phyloP scores from a whole-genome alignment of 306 rosid species.

The Vigna unguiculata region DNA sequence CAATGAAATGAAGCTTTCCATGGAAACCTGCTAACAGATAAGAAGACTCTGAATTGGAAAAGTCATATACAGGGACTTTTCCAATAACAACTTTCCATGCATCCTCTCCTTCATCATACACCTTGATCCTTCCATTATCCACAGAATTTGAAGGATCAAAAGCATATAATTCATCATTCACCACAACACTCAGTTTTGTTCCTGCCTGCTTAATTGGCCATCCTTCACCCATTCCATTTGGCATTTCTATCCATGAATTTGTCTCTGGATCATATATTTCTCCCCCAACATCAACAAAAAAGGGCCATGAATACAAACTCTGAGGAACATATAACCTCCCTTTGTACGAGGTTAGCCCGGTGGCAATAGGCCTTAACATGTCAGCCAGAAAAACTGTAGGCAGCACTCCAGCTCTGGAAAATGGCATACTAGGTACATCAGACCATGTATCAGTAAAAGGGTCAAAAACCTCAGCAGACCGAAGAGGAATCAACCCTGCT shows the following conservation, averaged over 20 bases:
- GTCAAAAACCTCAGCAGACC: constrained; percentile 84
- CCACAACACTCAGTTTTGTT: constrained; percentile 74
- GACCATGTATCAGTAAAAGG: constrained; percentile 69
- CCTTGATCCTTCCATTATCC: constrained; percentile 79
- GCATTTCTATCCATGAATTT: constrained; percentile 83
- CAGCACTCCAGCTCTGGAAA: constrained; percentile 70
- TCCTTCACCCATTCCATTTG: constrained; percentile 86
- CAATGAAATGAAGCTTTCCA: constrained; percentile 80
- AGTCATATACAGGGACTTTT: constrained; percentile 71
- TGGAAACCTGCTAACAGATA: constrained; percentile 77
- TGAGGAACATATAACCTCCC: constrained; percentile 86
- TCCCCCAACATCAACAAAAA: constrained; percentile 87
- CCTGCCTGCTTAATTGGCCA: constrained; percentile 91
- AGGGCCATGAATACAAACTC: constrained; percentile 83
- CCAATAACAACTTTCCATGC: constrained; percentile 75
- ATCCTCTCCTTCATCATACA: constrained; percentile 75
- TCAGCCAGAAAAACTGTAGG: constrained; percentile 78
- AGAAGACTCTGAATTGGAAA: constrained; percentile 76
- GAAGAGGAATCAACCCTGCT: constrained; percentile 77
- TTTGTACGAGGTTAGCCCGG: constrained; percentile 77
- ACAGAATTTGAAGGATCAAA: constrained; percentile 77
- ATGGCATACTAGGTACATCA: constrained; percentile 79
- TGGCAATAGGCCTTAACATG: constrained; percentile 84
- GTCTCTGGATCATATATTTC: constrained; percentile 83
- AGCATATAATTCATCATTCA: constrained; percentile 81